phyloP scores from a whole-genome alignment of 2,329 filamentous ascomycete species.

The Trichoderma sp. region DNA sequence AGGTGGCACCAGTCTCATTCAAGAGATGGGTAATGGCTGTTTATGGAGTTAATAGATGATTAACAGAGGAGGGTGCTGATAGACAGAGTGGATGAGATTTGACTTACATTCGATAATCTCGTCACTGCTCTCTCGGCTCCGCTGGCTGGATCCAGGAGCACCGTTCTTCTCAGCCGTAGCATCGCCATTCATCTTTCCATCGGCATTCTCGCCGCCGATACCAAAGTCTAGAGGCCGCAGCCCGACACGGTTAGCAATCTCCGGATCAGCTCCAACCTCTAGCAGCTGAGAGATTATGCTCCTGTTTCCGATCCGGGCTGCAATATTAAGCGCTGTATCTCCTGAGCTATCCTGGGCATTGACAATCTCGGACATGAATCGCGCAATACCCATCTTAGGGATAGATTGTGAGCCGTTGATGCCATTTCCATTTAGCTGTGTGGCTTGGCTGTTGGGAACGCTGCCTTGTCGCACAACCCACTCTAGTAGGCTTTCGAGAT shows the following conservation, averaged over 20 bases:
- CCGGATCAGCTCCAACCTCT: slow-evolving; percentile 92
- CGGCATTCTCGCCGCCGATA: slow-evolving; percentile 67
- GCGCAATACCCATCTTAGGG: slow-evolving; percentile 79
- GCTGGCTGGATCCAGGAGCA: slow-evolving; percentile 50
- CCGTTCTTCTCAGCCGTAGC: slow-evolving; percentile 47
- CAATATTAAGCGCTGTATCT: slow-evolving; percentile 92
- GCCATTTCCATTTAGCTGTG: slow-evolving; percentile 37
- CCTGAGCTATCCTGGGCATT: slow-evolving; percentile 93
- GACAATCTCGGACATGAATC: slow-evolving; percentile 96
- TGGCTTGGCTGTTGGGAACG: slow-evolving; percentile 55
- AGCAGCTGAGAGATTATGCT: slow-evolving; percentile 96
- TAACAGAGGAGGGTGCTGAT: neutral
- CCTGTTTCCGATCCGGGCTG: slow-evolving; percentile 86
- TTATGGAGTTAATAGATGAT: neutral
- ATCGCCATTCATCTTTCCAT: slow-evolving; percentile 49
- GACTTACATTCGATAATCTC: slow-evolving; percentile 76
- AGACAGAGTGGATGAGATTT: slow-evolving; percentile 41
- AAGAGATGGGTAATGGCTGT: slow-evolving; percentile 81
- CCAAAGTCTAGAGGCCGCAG: slow-evolving; percentile 92
- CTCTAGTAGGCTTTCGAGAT: slow-evolving; percentile 89
- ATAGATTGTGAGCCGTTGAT: slow-evolving; percentile 47
- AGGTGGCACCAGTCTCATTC: slow-evolving; percentile 74
- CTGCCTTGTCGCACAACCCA: slow-evolving; percentile 89
- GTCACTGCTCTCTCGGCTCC: slow-evolving; percentile 71
- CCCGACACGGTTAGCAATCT: slow-evolving; percentile 86